Evolutionary conservation across 306 rosid genomes (phyloP).

Genomic region (Ochetophila trinervis): DNA sequence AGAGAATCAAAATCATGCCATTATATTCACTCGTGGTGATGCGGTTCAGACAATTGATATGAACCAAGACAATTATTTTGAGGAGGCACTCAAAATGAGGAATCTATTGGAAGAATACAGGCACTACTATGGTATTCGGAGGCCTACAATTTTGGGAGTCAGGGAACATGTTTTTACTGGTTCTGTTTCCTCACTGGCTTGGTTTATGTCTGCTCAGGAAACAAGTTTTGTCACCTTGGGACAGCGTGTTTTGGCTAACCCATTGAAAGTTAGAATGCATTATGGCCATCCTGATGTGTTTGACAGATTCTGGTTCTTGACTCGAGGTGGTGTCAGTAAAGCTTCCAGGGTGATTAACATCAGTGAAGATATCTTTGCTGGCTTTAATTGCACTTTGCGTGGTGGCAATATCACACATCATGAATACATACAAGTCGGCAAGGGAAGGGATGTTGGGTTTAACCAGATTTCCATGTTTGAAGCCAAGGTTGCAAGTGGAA

Average conservation of each 20-base stretch:
- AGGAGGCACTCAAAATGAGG: conserved; percentile 87
- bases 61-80: conserved; percentile 94
- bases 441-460: conserved; percentile 90
- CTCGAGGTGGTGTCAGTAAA: conserved; percentile 90
- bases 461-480: conserved; percentile 91
- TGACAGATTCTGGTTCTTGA: conserved; percentile 81
- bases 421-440: conserved; percentile 92
- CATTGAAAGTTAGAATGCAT: conserved; percentile 84
- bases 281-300: conserved; percentile 98
- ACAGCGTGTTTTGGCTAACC: conserved; percentile 83
- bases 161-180: conserved; percentile 89
- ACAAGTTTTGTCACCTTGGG: conserved; percentile 89
- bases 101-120: conserved; percentile 73
- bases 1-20: conserved; percentile 90
- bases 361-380: conserved; percentile 89
- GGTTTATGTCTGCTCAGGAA: conserved; percentile 98
- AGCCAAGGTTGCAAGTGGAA: conserved; percentile 93
- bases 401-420: conserved; percentile 88
- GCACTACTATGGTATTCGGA: conserved; percentile 54
- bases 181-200: conserved; percentile 88
- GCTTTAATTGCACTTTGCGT: conserved; percentile 83
- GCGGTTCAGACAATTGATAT: conserved; percentile 90
- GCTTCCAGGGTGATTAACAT: conserved; percentile 91
- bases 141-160: conserved; percentile 87
- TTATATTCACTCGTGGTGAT: conserved; percentile 92